Conservation (phyloP, 2,329 filamentous ascomycete genomes). For the Dothidotthia symphoricarpi region DNA sequence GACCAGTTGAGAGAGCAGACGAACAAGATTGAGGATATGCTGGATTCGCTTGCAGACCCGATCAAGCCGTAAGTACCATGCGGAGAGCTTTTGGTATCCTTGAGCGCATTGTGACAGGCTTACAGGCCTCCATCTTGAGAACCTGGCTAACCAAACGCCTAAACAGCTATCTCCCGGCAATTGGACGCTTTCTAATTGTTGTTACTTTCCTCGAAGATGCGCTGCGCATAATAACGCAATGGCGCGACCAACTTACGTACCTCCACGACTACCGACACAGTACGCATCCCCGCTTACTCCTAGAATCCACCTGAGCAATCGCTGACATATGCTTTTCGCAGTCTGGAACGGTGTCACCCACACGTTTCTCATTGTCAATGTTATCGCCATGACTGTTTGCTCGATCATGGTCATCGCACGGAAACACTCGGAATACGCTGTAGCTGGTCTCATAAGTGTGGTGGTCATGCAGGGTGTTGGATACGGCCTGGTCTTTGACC, state of each 20-base stretch:
- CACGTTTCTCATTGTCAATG: conserved; percentile 86
- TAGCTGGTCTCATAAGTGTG: conserved; percentile 83
- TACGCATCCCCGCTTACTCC: conserved; percentile 47
- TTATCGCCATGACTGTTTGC: conserved; percentile 80
- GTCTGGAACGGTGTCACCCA: conserved; percentile 88
- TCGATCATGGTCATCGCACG: conserved; percentile 85
- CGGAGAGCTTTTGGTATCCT: background rate
- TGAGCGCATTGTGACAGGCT: conserved; percentile 2
- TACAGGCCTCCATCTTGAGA: conserved; percentile 2
- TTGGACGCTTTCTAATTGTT: conserved; percentile 95
- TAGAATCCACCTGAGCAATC: conserved; percentile 3
- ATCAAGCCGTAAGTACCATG: conserved; percentile 78
- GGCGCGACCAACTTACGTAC: conserved; percentile 90
- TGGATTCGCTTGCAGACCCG: conserved; percentile 85
- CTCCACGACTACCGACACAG: conserved; percentile 89
- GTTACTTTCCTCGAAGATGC: conserved; percentile 98
- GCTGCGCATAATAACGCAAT: conserved; percentile 94
- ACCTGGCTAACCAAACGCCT: conserved; percentile 22
- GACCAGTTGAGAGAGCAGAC: conserved; percentile 92
- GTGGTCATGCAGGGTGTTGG: conserved; percentile 92
- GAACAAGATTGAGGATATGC: conserved; percentile 93
- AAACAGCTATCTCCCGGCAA: conserved; percentile 81
- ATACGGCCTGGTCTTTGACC: conserved; percentile 96
- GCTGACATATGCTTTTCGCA: conserved; percentile 44
- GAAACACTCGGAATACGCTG: conserved; percentile 90